phyloP scores from a whole-genome alignment of 768 basidiomycete genomes.

The Tremella fuciformis region DNA sequence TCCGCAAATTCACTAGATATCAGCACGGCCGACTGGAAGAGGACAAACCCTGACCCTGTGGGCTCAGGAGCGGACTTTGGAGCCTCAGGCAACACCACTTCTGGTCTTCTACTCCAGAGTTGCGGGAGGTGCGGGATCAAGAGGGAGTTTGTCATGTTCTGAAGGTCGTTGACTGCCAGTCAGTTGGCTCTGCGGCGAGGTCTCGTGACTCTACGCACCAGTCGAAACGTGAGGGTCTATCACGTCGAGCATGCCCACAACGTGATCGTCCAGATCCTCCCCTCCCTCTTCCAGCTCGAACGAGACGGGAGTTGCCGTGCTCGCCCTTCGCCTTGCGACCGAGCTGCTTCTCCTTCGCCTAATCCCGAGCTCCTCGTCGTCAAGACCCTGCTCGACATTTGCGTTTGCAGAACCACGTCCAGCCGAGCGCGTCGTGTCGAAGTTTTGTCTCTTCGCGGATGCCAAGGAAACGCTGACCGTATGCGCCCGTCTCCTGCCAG shows the following conservation, averaged over 20 bases:
- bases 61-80: constrained; percentile 21
- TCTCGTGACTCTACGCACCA: constrained; percentile 13
- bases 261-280: constrained; percentile 65
- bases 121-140: constrained; percentile 66
- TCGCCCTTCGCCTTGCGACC: background rate
- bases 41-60: constrained; percentile 6
- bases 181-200: background rate
- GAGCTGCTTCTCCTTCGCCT: background rate
- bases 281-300: constrained; percentile 18
- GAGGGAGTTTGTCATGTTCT: constrained; percentile 76
- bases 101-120: constrained; percentile 68
- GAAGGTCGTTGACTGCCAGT: constrained; percentile 61
- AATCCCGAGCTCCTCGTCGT: constrained; percentile 4
- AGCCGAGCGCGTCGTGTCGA: background rate
- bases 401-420: background rate
- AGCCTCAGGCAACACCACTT: constrained; percentile 58
- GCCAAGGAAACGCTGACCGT: constrained; percentile 12
- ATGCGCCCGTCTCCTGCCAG: constrained; percentile 7
- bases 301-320: constrained; percentile 1
- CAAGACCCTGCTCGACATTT: background rate
- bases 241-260: constrained; percentile 78
- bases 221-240: constrained; percentile 72
- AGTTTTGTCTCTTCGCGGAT: background rate
- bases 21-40: constrained; percentile 3
- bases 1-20: constrained; percentile 1